phyloP scores from a whole-genome alignment of 208 protist species.

The Acanthamoeba lenticulata region DNA sequence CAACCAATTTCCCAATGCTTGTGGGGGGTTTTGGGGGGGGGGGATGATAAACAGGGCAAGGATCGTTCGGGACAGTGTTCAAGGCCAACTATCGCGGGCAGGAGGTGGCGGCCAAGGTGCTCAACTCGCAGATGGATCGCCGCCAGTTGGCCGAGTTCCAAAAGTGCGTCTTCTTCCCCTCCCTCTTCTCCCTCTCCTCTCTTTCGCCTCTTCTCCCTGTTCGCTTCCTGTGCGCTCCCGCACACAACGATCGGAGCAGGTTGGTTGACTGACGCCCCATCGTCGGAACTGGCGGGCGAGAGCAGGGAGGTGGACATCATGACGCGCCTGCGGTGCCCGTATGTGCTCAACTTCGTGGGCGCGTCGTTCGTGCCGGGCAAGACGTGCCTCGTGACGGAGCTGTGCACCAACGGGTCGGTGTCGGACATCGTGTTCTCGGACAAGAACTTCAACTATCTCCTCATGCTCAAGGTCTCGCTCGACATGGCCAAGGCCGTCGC shows the following conservation, averaged over 20 bases:
- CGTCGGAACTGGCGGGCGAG: no score
- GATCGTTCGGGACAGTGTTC: slow-evolving; percentile 51
- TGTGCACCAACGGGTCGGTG: slow-evolving; percentile 21
- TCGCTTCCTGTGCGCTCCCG: not conserved
- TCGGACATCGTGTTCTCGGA: slow-evolving; percentile 28
- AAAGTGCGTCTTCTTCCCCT: not conserved
- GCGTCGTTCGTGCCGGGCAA: slow-evolving; percentile 53
- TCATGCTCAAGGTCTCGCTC: slow-evolving; percentile 38
- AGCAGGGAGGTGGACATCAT: slow-evolving; percentile 56
- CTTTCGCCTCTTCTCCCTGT: not conserved
- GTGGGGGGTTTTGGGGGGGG: no score
- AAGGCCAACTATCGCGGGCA: slow-evolving; percentile 56
- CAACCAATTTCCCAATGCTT: no score
- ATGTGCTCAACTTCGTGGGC: slow-evolving; percentile 54
- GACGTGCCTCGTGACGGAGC: slow-evolving; percentile 33
- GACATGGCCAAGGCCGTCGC: slow-evolving; percentile 51
- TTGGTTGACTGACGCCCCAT: no score
- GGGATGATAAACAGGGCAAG: not conserved
- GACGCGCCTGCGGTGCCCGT: not conserved
- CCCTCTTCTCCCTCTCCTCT: not conserved
- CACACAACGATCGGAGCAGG: not conserved
- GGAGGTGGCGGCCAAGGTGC: slow-evolving; percentile 58
- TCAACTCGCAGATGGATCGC: slow-evolving; percentile 43
- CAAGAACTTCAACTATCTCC: slow-evolving; percentile 50
- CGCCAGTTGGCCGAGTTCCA: slow-evolving; percentile 12